Percentiles rank a stretch among this genome's conserved stretches.
phyloP scores from a whole-genome alignment of 768 basidiomycete genomes.

The Suillus tomentosus region DNA sequence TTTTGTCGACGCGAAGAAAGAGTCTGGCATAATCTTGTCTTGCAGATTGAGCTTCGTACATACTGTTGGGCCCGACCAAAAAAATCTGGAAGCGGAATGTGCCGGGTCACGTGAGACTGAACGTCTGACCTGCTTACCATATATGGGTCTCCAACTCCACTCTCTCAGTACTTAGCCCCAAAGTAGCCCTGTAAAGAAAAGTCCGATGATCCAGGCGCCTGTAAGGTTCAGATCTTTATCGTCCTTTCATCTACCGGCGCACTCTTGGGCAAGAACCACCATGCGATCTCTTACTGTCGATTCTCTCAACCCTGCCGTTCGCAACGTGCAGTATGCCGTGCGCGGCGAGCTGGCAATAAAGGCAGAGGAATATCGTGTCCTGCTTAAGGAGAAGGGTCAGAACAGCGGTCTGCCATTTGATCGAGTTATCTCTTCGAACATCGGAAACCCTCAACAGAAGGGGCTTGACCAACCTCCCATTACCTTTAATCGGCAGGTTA shows the following conservation, averaged over 20 bases:
- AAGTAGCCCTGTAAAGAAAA: neutral
- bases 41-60: constrained; percentile 1
- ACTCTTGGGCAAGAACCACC: constrained; percentile 12
- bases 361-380: constrained; percentile 79
- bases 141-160: neutral
- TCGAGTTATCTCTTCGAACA: constrained; percentile 91
- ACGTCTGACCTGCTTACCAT: neutral
- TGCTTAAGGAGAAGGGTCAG: constrained; percentile 53
- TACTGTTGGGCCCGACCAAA: constrained; percentile 15
- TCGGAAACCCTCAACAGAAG: constrained; percentile 97
- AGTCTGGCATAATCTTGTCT: constrained; percentile 64
- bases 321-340: constrained; percentile 94
- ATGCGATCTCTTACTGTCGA: constrained; percentile 67
- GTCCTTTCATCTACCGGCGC: constrained; percentile 7
- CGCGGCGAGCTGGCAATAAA: constrained; percentile 96
- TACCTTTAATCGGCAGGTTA: constrained; percentile 89
- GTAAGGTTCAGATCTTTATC: constrained; percentile 11
- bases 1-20: constrained; percentile 72
- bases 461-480: constrained; percentile 92
- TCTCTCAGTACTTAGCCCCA: neutral
- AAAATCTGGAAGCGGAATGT: constrained; percentile 24
- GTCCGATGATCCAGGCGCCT: constrained; percentile 3
- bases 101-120: constrained; percentile 19
- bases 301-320: constrained; percentile 80
- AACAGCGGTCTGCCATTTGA: constrained; percentile 75